Evolutionary conservation across 2,329 filamentous ascomycete species (phyloP), one percentile per base, ranked within the genome.

Genomic region (Rasamsonia emersonii): DNA sequence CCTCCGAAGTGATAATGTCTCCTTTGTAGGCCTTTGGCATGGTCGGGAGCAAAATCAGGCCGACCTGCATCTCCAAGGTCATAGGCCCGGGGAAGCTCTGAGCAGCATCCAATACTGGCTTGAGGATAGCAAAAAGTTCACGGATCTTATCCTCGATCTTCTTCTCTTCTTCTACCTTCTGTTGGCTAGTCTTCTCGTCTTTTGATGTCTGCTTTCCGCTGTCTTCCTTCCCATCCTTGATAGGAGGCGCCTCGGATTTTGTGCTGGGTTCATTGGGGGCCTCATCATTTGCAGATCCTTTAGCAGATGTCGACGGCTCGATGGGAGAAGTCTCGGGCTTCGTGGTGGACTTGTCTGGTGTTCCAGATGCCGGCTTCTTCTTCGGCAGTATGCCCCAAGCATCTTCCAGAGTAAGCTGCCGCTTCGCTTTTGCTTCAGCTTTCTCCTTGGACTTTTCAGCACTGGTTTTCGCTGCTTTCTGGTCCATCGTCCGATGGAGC

Each of bases 31-130:
- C 34, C 13, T 47, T 43, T 14, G 50, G 48, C n/a, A 50, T 34
- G n/a, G 42, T 32, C 2, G 47, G 44, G 6, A 56, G 35, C 4
- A 61, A 36, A 13, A 59, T 33, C 18, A 62, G 44, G 1, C 61
- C 62, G 18, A 65, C 32, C 31, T 58, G 48, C 1, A 58, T 38
- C 35, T 62, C 57, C 33, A 65, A 40, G 4, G 37, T 45, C 6
- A 64, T 16, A 2, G 36, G 29, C 3, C 59, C 61, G 3, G 50
- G 51, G 28, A 60, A 63, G 14, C 39, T 47, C 36, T 50, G 48
- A 9, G 50, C 52, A 5, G 44, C 47, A 31, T 55, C 46, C n/a
- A 65, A 46, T 3, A 48, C 34, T 4, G 49, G 53, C 13, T 45
- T 30, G 6, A 65, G 33, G 3, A 41, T 37, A 14, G 39, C 25